Evolutionary conservation across 1,139 yeast species (phyloP).

Genomic region (Kurtzmaniella quercitrusa): DNA sequence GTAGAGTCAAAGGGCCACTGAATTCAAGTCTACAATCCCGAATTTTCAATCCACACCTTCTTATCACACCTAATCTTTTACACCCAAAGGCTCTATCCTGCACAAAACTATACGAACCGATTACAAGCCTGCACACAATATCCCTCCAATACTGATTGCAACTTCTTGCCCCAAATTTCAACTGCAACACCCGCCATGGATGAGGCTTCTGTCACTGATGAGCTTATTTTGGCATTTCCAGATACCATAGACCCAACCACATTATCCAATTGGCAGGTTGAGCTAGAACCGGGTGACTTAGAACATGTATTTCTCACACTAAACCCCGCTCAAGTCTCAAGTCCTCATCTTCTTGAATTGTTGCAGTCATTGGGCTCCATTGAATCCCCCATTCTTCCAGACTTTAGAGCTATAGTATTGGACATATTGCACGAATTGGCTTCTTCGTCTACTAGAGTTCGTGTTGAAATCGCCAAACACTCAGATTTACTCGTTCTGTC

Average conservation of each 20-base stretch:
- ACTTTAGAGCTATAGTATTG: conserved; percentile 28
- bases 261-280: conserved; percentile 37
- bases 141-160: not conserved
- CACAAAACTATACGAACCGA: no score
- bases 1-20: no score
- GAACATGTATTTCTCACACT: conserved; percentile 17
- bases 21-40: no score
- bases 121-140: not conserved
- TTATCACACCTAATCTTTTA: not conserved
- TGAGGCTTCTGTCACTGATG: not conserved
- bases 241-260: conserved; percentile 24
- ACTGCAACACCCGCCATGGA: not conserved
- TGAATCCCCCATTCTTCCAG: conserved; percentile 23
- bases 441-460: not conserved
- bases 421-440: conserved; percentile 20
- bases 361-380: conserved; percentile 13
- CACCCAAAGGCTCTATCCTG: no score
- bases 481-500: not conserved
- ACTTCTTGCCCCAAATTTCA: not conserved
- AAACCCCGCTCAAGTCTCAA: conserved; percentile 3
- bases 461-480: not conserved
- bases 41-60: not conserved
- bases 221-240: not conserved
- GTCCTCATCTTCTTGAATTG: not conserved
- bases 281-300: conserved; percentile 21